Percentiles rank a stretch among this genome's conserved stretches.
These are phyloP conservation scores for Tetradesmus lagerheimii DNA, from an alignment of 139 green algal genomes.

Conservation along the genomic window DNA sequence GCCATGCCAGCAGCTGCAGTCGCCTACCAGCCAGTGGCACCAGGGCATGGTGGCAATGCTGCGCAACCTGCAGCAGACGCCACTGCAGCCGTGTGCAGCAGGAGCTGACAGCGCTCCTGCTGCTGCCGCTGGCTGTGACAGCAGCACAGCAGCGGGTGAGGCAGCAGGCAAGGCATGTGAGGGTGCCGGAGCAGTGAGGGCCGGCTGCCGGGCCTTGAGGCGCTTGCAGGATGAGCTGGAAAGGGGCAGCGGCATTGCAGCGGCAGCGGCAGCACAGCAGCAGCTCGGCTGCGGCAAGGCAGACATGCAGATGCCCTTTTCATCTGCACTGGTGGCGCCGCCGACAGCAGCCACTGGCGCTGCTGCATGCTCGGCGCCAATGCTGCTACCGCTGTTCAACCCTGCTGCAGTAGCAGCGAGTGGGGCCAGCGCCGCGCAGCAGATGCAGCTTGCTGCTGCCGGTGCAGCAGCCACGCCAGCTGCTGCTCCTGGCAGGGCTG, in stretches of 20 bases:
- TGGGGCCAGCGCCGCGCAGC: background rate
- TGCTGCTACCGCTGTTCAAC: conserved; percentile 17
- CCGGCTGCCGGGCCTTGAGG: conserved; percentile 7
- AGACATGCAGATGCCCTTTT: background rate
- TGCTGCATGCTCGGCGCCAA: background rate
- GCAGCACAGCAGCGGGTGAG: no score
- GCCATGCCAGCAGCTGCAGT: conserved; percentile 27
- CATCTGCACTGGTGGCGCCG: background rate
- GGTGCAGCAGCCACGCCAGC: background rate
- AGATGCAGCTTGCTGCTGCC: background rate
- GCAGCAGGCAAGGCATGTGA: background rate
- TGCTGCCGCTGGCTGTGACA: background rate
- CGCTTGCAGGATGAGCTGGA: conserved; percentile 39
- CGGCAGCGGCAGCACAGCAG: background rate
- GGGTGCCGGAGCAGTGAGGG: background rate
- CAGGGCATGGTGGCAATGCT: conserved; percentile 44
- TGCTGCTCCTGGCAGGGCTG: background rate
- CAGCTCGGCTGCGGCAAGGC: background rate
- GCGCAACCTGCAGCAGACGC: conserved; percentile 44
- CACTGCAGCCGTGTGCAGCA: conserved; percentile 9
- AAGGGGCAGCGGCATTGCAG: background rate
- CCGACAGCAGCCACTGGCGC: background rate
- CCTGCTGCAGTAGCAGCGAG: background rate
- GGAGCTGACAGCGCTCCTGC: background rate
- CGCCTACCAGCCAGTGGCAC: conserved; percentile 27